Evolutionary conservation across 1,139 yeast species (phyloP).

Genomic region (Eremothecium sinecaudum): DNA sequence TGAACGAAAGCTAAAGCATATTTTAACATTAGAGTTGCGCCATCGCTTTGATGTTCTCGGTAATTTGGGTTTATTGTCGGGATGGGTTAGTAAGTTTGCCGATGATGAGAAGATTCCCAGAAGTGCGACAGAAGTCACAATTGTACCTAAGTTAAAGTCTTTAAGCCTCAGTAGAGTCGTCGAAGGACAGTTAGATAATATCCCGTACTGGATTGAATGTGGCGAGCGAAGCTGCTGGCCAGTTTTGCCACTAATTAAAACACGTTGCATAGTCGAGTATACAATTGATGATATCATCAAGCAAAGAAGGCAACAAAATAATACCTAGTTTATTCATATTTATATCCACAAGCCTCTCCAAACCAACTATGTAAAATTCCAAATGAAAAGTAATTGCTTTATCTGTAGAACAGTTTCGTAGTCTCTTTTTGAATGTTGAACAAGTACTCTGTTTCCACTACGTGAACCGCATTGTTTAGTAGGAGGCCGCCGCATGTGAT

Average conservation of each 20-base stretch:
- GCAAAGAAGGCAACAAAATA: conserved; percentile 35
- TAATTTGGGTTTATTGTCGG: conserved; percentile 65
- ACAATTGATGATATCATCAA: conserved; percentile 56
- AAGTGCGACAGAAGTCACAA: conserved; percentile 69
- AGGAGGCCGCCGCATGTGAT: conserved; percentile 45
- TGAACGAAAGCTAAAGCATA: conserved; percentile 32
- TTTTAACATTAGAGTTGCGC: conserved; percentile 59
- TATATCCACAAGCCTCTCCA: too few species aligned
- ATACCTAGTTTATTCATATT: not conserved
- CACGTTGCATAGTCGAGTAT: conserved; percentile 85
- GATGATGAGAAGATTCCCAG: conserved; percentile 83
- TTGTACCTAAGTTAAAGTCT: conserved; percentile 78
- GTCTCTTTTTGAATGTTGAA: conserved; percentile 51
- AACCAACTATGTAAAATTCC: too few species aligned
- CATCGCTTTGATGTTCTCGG: conserved; percentile 78
- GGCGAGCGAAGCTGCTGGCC: conserved; percentile 97
- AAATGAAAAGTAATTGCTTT: too few species aligned
- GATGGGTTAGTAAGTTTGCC: conserved; percentile 61
- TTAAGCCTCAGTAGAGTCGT: conserved; percentile 58
- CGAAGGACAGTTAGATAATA: conserved; percentile 52
- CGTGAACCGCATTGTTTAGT: conserved; percentile 29
- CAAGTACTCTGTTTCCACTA: conserved; percentile 55
- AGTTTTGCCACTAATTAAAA: conserved; percentile 70
- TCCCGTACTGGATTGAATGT: conserved; percentile 80
- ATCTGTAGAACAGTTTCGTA: conserved; percentile 35